phyloP scores from a whole-genome alignment of 2,329 filamentous ascomycete species.

The Reticulascus tulasneorum region DNA sequence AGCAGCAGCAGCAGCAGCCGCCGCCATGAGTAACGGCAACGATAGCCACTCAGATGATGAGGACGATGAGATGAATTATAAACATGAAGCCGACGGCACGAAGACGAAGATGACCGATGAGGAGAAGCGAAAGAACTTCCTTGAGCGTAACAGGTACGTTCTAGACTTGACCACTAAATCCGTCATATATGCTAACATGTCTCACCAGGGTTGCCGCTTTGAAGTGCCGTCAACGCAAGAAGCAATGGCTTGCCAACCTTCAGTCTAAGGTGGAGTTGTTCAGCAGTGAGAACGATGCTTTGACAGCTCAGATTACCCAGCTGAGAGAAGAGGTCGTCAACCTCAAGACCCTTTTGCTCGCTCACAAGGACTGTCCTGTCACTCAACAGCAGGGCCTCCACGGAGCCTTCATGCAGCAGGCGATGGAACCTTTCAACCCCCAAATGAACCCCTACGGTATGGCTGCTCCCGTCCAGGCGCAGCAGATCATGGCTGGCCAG shows the following conservation, averaged over 20 bases:
- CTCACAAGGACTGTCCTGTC: slow-evolving; percentile 94
- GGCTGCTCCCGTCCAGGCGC: slow-evolving; percentile 46
- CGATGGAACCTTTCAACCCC: slow-evolving; percentile 50
- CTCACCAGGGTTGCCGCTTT: slow-evolving; percentile 79
- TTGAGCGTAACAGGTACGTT: slow-evolving; percentile 88
- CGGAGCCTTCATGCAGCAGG: slow-evolving; percentile 51
- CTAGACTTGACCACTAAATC: neutral
- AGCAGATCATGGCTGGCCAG: slow-evolving; percentile 50
- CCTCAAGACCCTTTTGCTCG: slow-evolving; percentile 85
- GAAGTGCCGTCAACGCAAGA: slow-evolving; percentile 96
- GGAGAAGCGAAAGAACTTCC: slow-evolving; percentile 96
- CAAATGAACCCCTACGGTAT: slow-evolving; percentile 60
- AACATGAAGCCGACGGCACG: slow-evolving; percentile 44
- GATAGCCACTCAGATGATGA: slow-evolving; percentile 36
- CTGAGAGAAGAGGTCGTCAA: slow-evolving; percentile 91
- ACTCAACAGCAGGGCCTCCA: slow-evolving; percentile 79
- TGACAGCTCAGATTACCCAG: slow-evolving; percentile 78
- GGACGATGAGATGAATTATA: slow-evolving; percentile 44
- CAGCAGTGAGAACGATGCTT: slow-evolving; percentile 82
- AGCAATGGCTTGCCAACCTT: slow-evolving; percentile 95
- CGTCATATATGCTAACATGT: slow-evolving; percentile 17
- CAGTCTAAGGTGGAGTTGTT: slow-evolving; percentile 94
- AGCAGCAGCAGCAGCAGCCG: slow-evolving; percentile 28
- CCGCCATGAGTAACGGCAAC: slow-evolving; percentile 21
- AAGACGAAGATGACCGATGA: slow-evolving; percentile 93